phyloP scores from a whole-genome alignment of 2,329 filamentous ascomycete species.

The Cladobotryum protrusum region DNA sequence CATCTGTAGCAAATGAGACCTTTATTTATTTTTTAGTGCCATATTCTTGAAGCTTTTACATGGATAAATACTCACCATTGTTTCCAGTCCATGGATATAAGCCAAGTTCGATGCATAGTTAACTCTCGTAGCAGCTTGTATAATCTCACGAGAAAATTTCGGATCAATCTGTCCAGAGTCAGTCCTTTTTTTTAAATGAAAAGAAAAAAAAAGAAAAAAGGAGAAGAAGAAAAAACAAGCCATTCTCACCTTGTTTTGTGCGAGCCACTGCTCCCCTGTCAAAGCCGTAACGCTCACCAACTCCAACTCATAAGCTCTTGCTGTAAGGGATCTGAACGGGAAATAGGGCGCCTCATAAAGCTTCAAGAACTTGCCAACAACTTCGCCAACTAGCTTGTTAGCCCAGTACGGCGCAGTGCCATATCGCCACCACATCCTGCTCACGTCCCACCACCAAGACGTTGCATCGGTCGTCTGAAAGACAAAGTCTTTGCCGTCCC shows the following conservation, averaged over 20 bases:
- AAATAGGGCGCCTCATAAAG: conserved; percentile 80
- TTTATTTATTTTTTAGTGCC: conserved; percentile 14
- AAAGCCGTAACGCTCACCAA: conserved; percentile 59
- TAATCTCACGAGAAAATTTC: conserved; percentile 69
- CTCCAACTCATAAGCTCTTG: conserved; percentile 60
- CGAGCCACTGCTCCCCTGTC: conserved; percentile 69
- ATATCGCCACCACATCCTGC: conserved; percentile 79
- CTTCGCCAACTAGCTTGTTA: conserved; percentile 63
- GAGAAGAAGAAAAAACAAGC: no score
- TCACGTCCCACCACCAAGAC: conserved; percentile 71
- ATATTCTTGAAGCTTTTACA: neutral
- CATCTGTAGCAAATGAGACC: conserved; percentile 83
- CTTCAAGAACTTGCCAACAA: conserved; percentile 65
- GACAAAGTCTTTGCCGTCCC: conserved; percentile 74
- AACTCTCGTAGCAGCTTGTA: conserved; percentile 85
- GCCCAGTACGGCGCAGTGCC: conserved; percentile 71
- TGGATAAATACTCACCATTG: conserved; percentile 53
- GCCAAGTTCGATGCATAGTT: conserved; percentile 89
- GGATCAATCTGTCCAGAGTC: conserved; percentile 45
- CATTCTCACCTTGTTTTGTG: conserved; percentile 48
- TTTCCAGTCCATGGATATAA: conserved; percentile 81
- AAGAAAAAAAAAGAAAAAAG: no score
- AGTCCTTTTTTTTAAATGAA: conserved; percentile 10
- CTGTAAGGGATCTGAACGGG: conserved; percentile 72
- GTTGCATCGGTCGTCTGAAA: conserved; percentile 54